These are phyloP conservation scores for Linum trigynum DNA, from an alignment of 345 rosid genomes.

Conservation along the genomic window DNA sequence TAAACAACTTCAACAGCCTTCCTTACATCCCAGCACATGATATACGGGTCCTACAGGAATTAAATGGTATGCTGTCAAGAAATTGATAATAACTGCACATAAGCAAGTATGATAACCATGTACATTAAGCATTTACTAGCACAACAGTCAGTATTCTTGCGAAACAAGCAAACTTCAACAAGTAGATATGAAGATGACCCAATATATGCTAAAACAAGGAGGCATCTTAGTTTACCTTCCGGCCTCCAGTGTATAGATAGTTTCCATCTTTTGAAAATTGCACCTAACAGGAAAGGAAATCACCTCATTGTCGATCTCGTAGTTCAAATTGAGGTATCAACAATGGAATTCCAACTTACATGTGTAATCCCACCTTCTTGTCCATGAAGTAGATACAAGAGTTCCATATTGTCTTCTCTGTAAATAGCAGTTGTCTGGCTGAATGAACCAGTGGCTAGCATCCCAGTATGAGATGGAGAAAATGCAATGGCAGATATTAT, in stretches of 20 bases:
- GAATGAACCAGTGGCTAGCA: slow-evolving; percentile 92
- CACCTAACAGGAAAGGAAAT: slow-evolving; percentile 40
- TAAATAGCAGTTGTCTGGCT: slow-evolving; percentile 76
- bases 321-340: slow-evolving; percentile 8
- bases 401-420: slow-evolving; percentile 95
- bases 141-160: not conserved
- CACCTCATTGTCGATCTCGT: slow-evolving; percentile 7
- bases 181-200: not conserved
- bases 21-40: slow-evolving; percentile 89
- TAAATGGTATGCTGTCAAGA: not conserved
- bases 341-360: slow-evolving; percentile 37
- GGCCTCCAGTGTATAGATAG: slow-evolving; percentile 82
- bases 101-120: not conserved
- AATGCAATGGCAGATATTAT: slow-evolving; percentile 80
- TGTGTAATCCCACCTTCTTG: slow-evolving; percentile 96
- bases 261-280: slow-evolving; percentile 93
- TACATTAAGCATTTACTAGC: no score
- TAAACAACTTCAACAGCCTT: slow-evolving; percentile 80
- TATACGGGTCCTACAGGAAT: slow-evolving; percentile 68
- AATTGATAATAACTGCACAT: not conserved
- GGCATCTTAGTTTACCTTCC: slow-evolving; percentile 48
- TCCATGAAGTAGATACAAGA: slow-evolving; percentile 78
- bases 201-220: not conserved
- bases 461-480: slow-evolving; percentile 64
- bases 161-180: not conserved